Evolutionary conservation across 1,284 basidiomycete genomes (phyloP), one percentile per base, ranked within the genome.

Genomic region (Naganishia sp.): DNA sequence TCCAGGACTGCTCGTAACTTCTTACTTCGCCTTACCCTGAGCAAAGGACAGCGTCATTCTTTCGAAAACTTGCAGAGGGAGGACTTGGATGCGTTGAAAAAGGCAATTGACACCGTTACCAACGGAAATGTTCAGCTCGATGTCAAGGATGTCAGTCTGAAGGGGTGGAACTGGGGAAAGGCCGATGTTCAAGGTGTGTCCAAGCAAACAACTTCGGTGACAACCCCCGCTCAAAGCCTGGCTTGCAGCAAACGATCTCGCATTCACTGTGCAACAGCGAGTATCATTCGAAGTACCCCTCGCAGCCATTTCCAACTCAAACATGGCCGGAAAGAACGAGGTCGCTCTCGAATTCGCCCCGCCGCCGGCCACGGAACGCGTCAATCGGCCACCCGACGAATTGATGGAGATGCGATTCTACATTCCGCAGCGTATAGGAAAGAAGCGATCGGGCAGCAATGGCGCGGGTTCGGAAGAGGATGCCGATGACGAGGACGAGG

Each of bases 131-230:
- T 94, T 69, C 86, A 88, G 7, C 83, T 99, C 33, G 95, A 98
- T 76, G 86, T 86, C 13, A 88, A 87, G 76, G 96, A 99, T 73
- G 84, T 88, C 21, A 89, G 90, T 9, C 86, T 94, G 75, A 92
- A 93, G 76, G 96, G 96, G 1, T 99, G 94, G 94, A 99, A 99
- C 78, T 99, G 96, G 96, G 96, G 96, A 18, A 86, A 90, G 46
- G 91, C 91, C 3, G 92, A 95, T 75, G 93, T 99, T 71, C 90
- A 92, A 84, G 90, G 94, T 91, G 71, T 70, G 85, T 77, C 39
- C 55, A 28, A 6, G 21, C 11, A 13, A 13, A 33, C 16, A 9
- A 28, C 18, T 5, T 53, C 25, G 21, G 45, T 15, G 43, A 42
- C 23, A 6, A n/a, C 0, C n/a, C 44, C 28, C 15, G 9, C 31